phyloP scores from a whole-genome alignment of 805 yeast genomes.

The Suhomyces prunicola region DNA sequence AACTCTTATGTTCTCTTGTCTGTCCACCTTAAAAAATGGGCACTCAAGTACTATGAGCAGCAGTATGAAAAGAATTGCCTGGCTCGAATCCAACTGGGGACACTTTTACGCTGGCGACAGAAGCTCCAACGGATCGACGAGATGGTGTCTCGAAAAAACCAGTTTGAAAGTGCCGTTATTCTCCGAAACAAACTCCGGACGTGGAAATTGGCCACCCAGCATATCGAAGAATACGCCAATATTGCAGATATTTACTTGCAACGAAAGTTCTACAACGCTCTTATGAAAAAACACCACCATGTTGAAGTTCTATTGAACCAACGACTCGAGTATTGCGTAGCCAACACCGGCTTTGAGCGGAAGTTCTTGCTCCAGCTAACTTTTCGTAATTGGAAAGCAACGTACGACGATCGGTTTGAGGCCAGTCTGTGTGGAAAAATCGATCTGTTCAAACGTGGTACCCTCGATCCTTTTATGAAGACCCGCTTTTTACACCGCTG shows the following conservation, averaged over 20 bases:
- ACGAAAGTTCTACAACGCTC: constrained; percentile 16
- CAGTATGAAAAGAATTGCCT: neutral
- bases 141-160: neutral
- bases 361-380: constrained; percentile 3
- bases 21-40: neutral
- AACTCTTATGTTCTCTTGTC: neutral
- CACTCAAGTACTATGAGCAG: neutral
- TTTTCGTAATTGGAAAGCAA: constrained; percentile 22
- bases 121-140: neutral
- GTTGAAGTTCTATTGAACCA: neutral
- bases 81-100: neutral
- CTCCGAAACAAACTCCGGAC: neutral
- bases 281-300: neutral
- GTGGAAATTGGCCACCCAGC: constrained; percentile 3
- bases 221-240: constrained; percentile 2
- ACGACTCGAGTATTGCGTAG: neutral
- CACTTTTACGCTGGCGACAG: neutral
- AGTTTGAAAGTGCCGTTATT: neutral
- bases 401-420: constrained; percentile 20
- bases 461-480: constrained; percentile 12
- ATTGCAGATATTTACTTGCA: constrained; percentile 20
- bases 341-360: neutral
- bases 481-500: constrained; percentile 15
- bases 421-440: constrained; percentile 14
- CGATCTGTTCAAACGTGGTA: constrained; percentile 13